phyloP scores from a whole-genome alignment of 345 rosid genomes.

The Rhodamnia rubescens region DNA sequence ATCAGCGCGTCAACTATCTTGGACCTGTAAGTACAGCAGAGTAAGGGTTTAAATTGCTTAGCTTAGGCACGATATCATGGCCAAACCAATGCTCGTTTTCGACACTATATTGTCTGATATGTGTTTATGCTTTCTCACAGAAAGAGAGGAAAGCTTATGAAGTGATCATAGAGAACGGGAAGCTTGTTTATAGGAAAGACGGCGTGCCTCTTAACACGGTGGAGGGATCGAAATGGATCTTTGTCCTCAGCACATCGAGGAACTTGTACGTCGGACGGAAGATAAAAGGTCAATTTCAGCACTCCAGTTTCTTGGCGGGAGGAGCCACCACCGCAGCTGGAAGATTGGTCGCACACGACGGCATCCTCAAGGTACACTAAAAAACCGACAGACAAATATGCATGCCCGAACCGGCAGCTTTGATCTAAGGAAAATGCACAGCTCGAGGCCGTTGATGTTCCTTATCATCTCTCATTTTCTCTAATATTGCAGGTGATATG shows the following conservation, averaged over 20 bases:
- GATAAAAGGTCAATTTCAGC: slow-evolving; percentile 60
- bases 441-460: background rate
- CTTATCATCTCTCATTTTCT: background rate
- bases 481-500: slow-evolving; percentile 19
- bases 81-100: background rate
- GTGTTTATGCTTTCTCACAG: slow-evolving; percentile 11
- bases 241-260: slow-evolving; percentile 54
- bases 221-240: slow-evolving; percentile 60
- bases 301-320: slow-evolving; percentile 75
- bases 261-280: slow-evolving; percentile 47
- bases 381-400: background rate
- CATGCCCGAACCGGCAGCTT: background rate
- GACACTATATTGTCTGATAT: background rate
- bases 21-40: slow-evolving; percentile 44
- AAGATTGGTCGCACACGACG: slow-evolving; percentile 40
- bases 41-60: background rate
- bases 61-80: background rate
- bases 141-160: slow-evolving; percentile 59
- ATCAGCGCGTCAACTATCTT: slow-evolving; percentile 65
- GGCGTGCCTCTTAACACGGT: slow-evolving; percentile 25
- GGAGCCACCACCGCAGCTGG: slow-evolving; percentile 71
- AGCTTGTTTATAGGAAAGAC: slow-evolving; percentile 33
- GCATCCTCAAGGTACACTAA: slow-evolving; percentile 30
- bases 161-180: slow-evolving; percentile 38
- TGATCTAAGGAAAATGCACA: background rate